Percentiles rank a stretch among this genome's conserved stretches.
These are phyloP conservation scores for Striga asiatica DNA, from an alignment of 257 asterid species.

Conservation along the genomic window DNA sequence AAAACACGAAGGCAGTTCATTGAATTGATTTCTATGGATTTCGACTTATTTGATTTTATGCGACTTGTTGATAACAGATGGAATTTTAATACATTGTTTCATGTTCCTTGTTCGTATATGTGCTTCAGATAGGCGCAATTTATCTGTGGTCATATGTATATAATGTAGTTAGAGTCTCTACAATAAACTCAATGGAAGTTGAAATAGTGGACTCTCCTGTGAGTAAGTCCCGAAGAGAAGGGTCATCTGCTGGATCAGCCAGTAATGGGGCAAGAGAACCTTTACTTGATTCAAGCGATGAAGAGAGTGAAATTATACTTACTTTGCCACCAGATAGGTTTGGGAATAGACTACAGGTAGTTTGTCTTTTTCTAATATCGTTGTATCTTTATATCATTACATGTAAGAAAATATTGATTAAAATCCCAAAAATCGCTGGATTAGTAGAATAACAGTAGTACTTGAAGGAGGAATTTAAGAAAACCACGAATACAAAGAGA, in stretches of 20 bases:
- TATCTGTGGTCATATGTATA: conserved; percentile 78
- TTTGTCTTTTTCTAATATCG: neutral
- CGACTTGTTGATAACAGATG: neutral
- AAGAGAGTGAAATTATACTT: conserved; percentile 24
- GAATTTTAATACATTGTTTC: conserved; percentile 4
- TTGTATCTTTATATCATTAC: neutral
- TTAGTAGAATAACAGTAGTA: neutral
- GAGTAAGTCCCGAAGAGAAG: conserved; percentile 24
- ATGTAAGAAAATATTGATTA: neutral
- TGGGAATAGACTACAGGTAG: conserved; percentile 36
- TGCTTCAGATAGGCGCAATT: conserved; percentile 65
- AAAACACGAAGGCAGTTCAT: neutral
- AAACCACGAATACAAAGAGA: too few species aligned
- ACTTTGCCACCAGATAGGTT: conserved; percentile 25
- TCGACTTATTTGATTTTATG: too few species aligned
- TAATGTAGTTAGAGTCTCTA: conserved; percentile 59
- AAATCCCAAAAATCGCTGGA: neutral
- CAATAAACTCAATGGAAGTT: conserved; percentile 46
- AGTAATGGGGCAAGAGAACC: conserved; percentile 36
- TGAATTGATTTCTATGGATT: too few species aligned
- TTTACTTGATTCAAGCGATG: conserved; percentile 38
- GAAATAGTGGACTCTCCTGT: conserved; percentile 34
- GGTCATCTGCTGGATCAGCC: conserved; percentile 22
- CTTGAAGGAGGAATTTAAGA: neutral
- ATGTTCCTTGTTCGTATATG: conserved; percentile 1